Evolutionary conservation across 2,329 filamentous ascomycete species (phyloP), one percentile per base, ranked within the genome.

Genomic region (Colletotrichum incanum): DNA sequence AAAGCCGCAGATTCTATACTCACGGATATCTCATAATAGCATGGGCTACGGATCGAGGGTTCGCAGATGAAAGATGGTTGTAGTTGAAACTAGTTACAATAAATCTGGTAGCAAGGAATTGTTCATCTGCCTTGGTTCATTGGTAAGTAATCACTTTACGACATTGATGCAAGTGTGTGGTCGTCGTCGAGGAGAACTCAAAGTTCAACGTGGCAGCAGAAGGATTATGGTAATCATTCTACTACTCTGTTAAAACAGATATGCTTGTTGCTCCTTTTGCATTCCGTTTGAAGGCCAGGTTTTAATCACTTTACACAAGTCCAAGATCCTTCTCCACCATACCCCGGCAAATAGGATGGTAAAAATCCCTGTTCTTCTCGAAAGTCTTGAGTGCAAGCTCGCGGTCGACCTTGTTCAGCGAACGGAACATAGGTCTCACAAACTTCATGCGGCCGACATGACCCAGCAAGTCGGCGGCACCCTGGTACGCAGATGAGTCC

Each of bases 371-470:
- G 81, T 98, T 93, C 88, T 93, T 93, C 83, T 93, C 89, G 83
- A 98, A 98, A 0, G 95, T 97, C 80, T 91, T 86, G 65, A 96
- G 82, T 0, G 96, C 96, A 77, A 97, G 82, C 34, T 91, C 85
- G 58, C 90, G 86, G 83, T 98, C 92, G 49, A 93, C 90, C 80
- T 91, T 91, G 78, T 93, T 92, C 76, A 99, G 84, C 61, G 90
- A 88, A 73, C 93, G 89, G 84, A 93, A 98, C 78, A 98, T 83
- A 28, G 96, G 94, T 59, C 96, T 88, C 71, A 98, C 96, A 82
- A 96, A 98, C 88, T 98, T 98, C 96, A 99, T 98, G 69, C 96
- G 87, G 16, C 96, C 96, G 31, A 98, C 95, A 64, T 88, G 87
- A 41, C 94, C 93, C 49, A 98, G 86, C 67, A 98, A 85, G 71